A percentile compares a stretch with the other conserved stretches of the same genome.
These are phyloP conservation scores for Centella asiatica DNA, from an alignment of 129 eudicot species.

Conservation along the genomic window DNA sequence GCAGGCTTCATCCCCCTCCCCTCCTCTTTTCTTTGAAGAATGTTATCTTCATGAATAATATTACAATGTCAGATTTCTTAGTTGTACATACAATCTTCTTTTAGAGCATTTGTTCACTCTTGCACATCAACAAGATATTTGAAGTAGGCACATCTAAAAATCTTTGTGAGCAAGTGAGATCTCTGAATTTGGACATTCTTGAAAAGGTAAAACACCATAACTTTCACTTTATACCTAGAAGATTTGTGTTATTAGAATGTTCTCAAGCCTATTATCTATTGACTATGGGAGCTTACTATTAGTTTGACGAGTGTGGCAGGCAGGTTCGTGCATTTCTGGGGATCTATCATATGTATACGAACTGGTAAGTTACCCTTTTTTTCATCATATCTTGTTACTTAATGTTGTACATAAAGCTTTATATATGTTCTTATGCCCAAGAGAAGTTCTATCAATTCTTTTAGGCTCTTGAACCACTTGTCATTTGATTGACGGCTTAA, in stretches of 20 bases:
- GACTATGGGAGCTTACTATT: constrained; percentile 12
- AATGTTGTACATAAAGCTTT: constrained; percentile 1
- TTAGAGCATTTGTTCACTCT: constrained; percentile 77
- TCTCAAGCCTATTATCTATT: neutral
- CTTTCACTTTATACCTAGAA: neutral
- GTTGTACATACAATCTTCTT: constrained; percentile 11
- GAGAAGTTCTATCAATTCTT: neutral
- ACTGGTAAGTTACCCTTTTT: constrained; percentile 44
- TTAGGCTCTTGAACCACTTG: no score
- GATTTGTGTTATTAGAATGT: constrained; percentile 12
- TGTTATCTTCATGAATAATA: constrained; percentile 1
- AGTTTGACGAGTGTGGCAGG: constrained; percentile 40
- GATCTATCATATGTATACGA: constrained; percentile 77
- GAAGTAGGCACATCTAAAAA: constrained; percentile 70
- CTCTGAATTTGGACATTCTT: constrained; percentile 45
- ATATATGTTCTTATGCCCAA: no score
- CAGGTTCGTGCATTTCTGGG: constrained; percentile 54
- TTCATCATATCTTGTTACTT: constrained; percentile 3
- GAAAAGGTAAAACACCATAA: constrained; percentile 46
- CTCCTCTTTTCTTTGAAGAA: neutral
- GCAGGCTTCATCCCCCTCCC: no score
- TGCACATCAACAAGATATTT: constrained; percentile 78
- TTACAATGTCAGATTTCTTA: no score
- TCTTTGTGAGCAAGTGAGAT: constrained; percentile 46
- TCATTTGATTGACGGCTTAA: no score